Evolutionary conservation across 345 rosid genomes (phyloP).

Genomic region (Pelargonium nanum): DNA sequence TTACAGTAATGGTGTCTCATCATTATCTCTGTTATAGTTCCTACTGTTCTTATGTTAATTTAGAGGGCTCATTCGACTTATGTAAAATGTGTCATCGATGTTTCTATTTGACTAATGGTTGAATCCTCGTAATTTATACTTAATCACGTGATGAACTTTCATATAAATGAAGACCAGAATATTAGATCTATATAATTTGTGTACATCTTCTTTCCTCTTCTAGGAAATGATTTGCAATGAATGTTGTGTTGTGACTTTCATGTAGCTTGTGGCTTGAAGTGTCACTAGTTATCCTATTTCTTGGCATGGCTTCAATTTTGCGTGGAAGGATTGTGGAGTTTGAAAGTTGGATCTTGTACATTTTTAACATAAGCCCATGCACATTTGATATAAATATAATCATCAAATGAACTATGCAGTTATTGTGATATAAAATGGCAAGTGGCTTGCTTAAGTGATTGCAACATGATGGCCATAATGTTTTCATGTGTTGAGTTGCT

Average conservation of each 20-base stretch:
- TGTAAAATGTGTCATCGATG: neutral
- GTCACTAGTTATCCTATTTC: neutral
- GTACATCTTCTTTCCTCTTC: too few species aligned
- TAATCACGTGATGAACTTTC: neutral
- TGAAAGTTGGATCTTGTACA: neutral
- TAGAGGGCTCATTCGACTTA: neutral
- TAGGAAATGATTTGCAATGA: too few species aligned
- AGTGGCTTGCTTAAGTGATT: neutral
- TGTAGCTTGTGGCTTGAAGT: neutral
- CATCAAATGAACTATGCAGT: too few species aligned
- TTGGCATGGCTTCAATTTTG: neutral
- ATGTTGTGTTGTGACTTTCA: too few species aligned
- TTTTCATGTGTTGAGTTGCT: neutral
- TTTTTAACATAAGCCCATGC: neutral
- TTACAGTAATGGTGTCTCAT: too few species aligned
- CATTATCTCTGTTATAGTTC: neutral
- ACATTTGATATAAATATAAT: too few species aligned
- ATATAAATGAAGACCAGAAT: too few species aligned
- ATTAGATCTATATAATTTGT: too few species aligned
- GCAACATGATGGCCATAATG: neutral
- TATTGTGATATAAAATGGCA: neutral
- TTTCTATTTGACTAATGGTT: neutral
- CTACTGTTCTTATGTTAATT: neutral
- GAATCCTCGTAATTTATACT: neutral
- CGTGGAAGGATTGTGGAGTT: neutral